phyloP scores from a whole-genome alignment of 2,329 filamentous ascomycete species.

The Talaromyces piceae region DNA sequence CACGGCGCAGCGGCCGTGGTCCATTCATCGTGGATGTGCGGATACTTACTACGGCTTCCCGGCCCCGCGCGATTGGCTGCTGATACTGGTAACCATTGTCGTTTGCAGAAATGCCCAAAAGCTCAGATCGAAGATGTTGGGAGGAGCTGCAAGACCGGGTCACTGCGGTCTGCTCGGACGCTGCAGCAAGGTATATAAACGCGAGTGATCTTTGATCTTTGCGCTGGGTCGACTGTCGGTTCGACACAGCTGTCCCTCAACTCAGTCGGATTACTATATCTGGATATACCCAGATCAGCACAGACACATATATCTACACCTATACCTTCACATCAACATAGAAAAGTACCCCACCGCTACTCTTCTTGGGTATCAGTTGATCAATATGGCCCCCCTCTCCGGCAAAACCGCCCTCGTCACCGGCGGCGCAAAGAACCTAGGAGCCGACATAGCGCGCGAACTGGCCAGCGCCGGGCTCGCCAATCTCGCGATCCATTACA shows the following conservation, averaged over 20 bases:
- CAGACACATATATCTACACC: too few species aligned
- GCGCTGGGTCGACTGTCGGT: too few species aligned
- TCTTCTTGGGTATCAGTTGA: not conserved
- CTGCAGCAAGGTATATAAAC: too few species aligned
- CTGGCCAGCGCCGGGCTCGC: conserved; percentile 29
- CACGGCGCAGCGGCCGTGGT: not conserved
- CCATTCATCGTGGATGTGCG: not conserved
- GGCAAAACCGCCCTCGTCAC: conserved; percentile 38
- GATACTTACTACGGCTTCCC: not conserved
- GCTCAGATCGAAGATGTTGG: too few species aligned
- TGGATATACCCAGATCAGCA: too few species aligned
- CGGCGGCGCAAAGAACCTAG: conserved; percentile 38
- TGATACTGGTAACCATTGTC: not conserved
- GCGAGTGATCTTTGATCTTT: too few species aligned
- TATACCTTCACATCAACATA: too few species aligned
- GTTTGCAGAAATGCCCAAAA: not conserved
- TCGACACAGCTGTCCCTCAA: too few species aligned
- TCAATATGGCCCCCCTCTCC: conserved; percentile 20
- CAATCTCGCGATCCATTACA: conserved; percentile 35
- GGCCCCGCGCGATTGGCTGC: not conserved
- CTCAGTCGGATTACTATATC: too few species aligned
- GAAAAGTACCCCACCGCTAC: not conserved
- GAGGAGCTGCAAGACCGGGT: too few species aligned
- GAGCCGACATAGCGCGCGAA: conserved; percentile 31
- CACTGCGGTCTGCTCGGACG: not conserved